Base-by-base conservation (phyloP, 331 rosid species). In the Acacia concinna region DNA sequence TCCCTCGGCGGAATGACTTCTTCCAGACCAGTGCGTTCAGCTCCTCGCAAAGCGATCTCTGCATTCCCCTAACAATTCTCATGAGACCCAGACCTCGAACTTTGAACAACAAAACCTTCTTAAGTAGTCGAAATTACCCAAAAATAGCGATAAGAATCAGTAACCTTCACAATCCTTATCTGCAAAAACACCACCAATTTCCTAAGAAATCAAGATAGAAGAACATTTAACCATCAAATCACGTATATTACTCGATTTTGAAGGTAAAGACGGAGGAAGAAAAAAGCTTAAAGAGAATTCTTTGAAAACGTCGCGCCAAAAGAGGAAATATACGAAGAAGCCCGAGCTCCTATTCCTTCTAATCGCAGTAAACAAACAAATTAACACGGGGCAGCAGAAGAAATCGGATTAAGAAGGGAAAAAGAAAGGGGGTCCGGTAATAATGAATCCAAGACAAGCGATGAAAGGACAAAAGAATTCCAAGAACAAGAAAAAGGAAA, bases 41-140 rank as follows among this genome's bases (percentile, higher is more conserved):
- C 83, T 92, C 92, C 97, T 83, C 88, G 84, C 94, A 84, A 93
- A 87, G 86, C 94, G 84, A 83, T 86, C 88, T 93, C 98, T 93
- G 99, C 99, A 95, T 93, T 90, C 98, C 99, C 98, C 99, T 87
- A 85, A 93, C 91, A 95, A 93, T 91, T 89, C 97, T 93, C 99
- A 93, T 95, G 89, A 95, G 97, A 95, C 92, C 91, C 92, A 90
- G 81, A 91, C 90, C 92, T 82, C 87, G 81, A 87, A 92, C 93
- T 87, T 89, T 86, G 89, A 87, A 89, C 89, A 94, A 86, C 66
- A 86, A 86, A 86, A 86, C 87, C 47, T 75, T 52, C 74, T 60
- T 67, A 81, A 75, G 70, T 37, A 70, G 67, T 84, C 81, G 79
- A 84, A 84, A 79, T 84, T 84, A 79, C 83, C 68, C 84, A 56